phyloP scores from a whole-genome alignment of 257 asterid genomes.

The Voacanga thouarsii region DNA sequence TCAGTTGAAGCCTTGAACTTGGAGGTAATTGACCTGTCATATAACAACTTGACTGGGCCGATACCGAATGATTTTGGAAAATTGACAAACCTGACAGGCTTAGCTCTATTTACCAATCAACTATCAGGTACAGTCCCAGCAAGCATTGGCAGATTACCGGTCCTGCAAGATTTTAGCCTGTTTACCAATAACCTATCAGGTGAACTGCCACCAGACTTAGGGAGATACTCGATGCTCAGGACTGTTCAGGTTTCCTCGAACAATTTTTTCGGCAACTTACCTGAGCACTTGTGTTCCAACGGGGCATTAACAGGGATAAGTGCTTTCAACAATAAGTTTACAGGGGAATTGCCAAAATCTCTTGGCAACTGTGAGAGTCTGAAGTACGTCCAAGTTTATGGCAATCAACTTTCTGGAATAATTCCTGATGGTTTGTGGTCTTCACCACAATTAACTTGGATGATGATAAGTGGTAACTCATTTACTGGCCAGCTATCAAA shows the following conservation, averaged over 20 bases:
- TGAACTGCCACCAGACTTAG: slow-evolving; percentile 67
- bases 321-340: slow-evolving; percentile 50
- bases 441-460: slow-evolving; percentile 17
- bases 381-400: slow-evolving; percentile 26
- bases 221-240: slow-evolving; percentile 48
- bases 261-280: slow-evolving; percentile 53
- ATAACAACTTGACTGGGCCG: slow-evolving; percentile 50
- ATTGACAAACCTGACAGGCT: slow-evolving; percentile 47
- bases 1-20: slow-evolving; percentile 38
- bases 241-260: slow-evolving; percentile 49
- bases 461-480: slow-evolving; percentile 47
- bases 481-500: slow-evolving; percentile 65
- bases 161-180: slow-evolving; percentile 32
- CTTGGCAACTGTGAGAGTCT: slow-evolving; percentile 54
- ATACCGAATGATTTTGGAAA: slow-evolving; percentile 71
- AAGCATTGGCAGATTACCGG: slow-evolving; percentile 55
- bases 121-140: slow-evolving; percentile 66
- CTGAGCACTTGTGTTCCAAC: slow-evolving; percentile 51
- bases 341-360: slow-evolving; percentile 62
- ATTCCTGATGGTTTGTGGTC: slow-evolving; percentile 71
- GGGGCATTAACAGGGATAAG: slow-evolving; percentile 39
- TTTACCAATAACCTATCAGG: slow-evolving; percentile 53
- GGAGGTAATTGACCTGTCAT: slow-evolving; percentile 51
- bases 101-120: slow-evolving; percentile 52
- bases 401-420: slow-evolving; percentile 52